phyloP scores from a whole-genome alignment of 805 yeast species.

The Scheffersomyces coipomensis region DNA sequence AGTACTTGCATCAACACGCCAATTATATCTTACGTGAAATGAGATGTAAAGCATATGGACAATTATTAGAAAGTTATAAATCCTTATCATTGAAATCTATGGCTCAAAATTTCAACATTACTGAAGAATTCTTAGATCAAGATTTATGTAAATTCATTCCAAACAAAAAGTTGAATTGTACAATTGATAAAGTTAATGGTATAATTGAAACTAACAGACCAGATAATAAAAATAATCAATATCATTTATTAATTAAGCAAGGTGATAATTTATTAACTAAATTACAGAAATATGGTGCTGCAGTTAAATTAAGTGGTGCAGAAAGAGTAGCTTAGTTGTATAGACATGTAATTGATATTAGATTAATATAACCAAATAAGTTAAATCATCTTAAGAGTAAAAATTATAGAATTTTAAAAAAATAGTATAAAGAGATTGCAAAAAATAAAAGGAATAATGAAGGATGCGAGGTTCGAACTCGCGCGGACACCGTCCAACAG shows the following conservation, averaged over 20 bases:
- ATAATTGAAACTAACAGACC: slow-evolving; percentile 95
- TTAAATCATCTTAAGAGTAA: no score
- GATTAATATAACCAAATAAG: neutral
- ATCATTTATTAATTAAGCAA: slow-evolving; percentile 81
- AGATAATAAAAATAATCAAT: slow-evolving; percentile 93
- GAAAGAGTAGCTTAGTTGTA: slow-evolving; percentile 50
- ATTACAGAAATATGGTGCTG: slow-evolving; percentile 95
- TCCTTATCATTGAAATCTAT: slow-evolving; percentile 85
- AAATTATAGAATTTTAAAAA: no score
- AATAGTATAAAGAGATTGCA: no score
- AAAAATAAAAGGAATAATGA: slow-evolving; percentile 31
- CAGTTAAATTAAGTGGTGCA: slow-evolving; percentile 92
- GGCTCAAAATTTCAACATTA: slow-evolving; percentile 93
- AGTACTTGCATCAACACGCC: slow-evolving; percentile 73
- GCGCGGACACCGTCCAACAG: slow-evolving; percentile 52
- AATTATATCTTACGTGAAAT: slow-evolving; percentile 85
- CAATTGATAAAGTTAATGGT: slow-evolving; percentile 92
- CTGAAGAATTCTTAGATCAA: slow-evolving; percentile 78
- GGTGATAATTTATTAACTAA: slow-evolving; percentile 93
- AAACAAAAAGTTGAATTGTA: slow-evolving; percentile 89
- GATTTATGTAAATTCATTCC: slow-evolving; percentile 92
- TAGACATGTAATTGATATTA: neutral
- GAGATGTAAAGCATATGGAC: slow-evolving; percentile 93
- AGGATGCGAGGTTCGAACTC: slow-evolving; percentile 56
- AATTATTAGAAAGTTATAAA: slow-evolving; percentile 90